Evolutionary conservation across 768 basidiomycete genomes (phyloP), one percentile per base, ranked within the genome.

Genomic region (Pisolithus microcarpus): DNA sequence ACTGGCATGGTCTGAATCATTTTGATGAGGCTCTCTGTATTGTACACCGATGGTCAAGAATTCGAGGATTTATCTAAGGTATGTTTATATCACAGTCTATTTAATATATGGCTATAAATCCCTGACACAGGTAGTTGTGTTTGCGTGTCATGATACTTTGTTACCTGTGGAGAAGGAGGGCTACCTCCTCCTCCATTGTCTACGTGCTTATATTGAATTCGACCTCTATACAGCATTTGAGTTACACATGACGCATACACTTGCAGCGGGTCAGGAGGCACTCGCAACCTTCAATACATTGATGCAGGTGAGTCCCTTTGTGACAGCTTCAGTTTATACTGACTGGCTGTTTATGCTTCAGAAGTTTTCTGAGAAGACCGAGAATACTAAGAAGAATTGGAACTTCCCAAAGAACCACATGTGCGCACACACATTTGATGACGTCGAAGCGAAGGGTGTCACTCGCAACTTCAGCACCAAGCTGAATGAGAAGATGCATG

Each of bases 1-100:
- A 15, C 7, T 52, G 51, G 51, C 21, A 31, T 7, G 48, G 42
- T 16, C n/a, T 52, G 40, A 52, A 43, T 15, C 52, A 52, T 42
- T 52, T 52, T 24, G 11, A 49, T 3, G 19, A 58, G 1, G 46
- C 68, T 13, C 54, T 59, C 40, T 52, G 54, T 65, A 3, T 44
- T 62, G 19, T 71, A 70, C 58, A 56, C 61, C 8, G 71, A 73
- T 57, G 68, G 63, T 2, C 49, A 53, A n/a, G 72, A 73, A 51
- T 64, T 60, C 40, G 65, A 69, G 44, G 69, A 72, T 51, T 60
- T 72, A 19, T n/a, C 8, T 16, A 43, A 43, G 40, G 40, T 9
- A 43, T 10, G 19, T 23, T 10, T 23, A 19, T 8, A 43, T 21
- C 8, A 8, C 3, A 7, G 5, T 23, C 23, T 43, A 2, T 8